Base-by-base conservation (phyloP, 768 basidiomycete genomes). In the Lentinula sp. region DNA sequence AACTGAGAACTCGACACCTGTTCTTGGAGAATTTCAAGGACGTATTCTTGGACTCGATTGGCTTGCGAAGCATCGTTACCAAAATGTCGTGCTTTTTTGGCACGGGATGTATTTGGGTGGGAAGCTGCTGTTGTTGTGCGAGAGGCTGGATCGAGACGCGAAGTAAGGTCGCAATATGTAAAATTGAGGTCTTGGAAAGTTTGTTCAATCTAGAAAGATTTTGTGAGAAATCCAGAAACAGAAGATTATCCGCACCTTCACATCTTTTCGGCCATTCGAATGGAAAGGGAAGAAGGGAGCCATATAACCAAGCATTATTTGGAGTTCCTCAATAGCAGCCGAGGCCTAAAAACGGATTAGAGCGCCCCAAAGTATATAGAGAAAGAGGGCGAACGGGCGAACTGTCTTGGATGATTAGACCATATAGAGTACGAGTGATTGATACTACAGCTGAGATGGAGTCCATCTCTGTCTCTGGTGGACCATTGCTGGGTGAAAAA, bases 251-350 rank as follows among this genome's bases (percentile, higher is more conserved):
- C 49, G 8, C 6, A 83, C 90, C 80, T 87, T 87, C 63, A 81
- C 77, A 68, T 90, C 87, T 49, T 81, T 77, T 61, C 71, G 64
- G 3, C 76, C 73, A 62, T 76, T 71, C 6, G 74, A 71, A 45
- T 68, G 71, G 71, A 93, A 94, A 1, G 95, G 95, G 70, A 98
- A 97, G 72, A 94, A 93, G 3, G 87, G 78, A 5, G 84, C 72
- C 81, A 96, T 88, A 68, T 93, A 86, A 10, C 80, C 79, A 0
- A 97, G 76, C 16, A 97, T 71, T 10, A 71, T 72, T 60, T 75
- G 76, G 46, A 93, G 76, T 57, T 87, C 82, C 10, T 81, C 77
- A 20, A 79, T 69, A 12, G 75, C 70, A 54, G 70, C 67, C 61
- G 61, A 70, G 61, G 66, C 62, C 65, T 69, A 51, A 62, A 39